A percentile compares a stretch with the other conserved stretches of the same genome.
phyloP scores from a whole-genome alignment of 768 basidiomycete species.

The Cytidiella melzeri region DNA sequence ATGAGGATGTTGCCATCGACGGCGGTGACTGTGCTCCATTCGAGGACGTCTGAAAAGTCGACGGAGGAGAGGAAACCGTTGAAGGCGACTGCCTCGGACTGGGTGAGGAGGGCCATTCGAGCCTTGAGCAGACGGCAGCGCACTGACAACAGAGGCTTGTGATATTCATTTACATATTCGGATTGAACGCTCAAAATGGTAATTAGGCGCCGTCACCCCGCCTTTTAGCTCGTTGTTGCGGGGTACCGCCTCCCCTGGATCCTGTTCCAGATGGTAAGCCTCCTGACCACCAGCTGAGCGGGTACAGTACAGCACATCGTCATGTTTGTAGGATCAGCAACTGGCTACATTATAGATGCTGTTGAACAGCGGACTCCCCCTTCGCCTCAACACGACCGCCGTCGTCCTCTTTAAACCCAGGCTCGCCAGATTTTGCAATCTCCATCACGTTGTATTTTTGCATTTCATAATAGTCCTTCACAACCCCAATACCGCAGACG shows the following conservation, averaged over 20 bases:
- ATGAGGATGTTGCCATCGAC: constrained; percentile 31
- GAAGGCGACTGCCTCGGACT: constrained; percentile 60
- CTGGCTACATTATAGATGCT: no score
- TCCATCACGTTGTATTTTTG: constrained; percentile 80
- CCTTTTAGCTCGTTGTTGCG: no score
- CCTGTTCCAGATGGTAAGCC: no score
- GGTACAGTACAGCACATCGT: no score
- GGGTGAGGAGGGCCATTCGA: constrained; percentile 56
- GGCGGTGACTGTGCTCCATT: constrained; percentile 42
- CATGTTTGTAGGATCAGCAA: no score
- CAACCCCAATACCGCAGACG: constrained; percentile 69
- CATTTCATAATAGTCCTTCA: constrained; percentile 62
- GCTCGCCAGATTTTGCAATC: constrained; percentile 45
- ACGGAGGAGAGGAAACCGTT: constrained; percentile 56
- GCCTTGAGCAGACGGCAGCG: background rate
- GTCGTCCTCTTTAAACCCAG: constrained; percentile 26
- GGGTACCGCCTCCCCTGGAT: no score
- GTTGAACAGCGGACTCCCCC: no score
- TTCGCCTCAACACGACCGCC: constrained; percentile 10
- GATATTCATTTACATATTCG: no score
- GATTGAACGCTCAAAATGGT: no score
- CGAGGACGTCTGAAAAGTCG: constrained; percentile 32
- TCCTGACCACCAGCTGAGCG: no score
- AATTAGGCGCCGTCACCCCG: no score
- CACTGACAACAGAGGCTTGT: background rate